phyloP scores from a whole-genome alignment of 345 rosid genomes.

The Dipteronia dyeriana region DNA sequence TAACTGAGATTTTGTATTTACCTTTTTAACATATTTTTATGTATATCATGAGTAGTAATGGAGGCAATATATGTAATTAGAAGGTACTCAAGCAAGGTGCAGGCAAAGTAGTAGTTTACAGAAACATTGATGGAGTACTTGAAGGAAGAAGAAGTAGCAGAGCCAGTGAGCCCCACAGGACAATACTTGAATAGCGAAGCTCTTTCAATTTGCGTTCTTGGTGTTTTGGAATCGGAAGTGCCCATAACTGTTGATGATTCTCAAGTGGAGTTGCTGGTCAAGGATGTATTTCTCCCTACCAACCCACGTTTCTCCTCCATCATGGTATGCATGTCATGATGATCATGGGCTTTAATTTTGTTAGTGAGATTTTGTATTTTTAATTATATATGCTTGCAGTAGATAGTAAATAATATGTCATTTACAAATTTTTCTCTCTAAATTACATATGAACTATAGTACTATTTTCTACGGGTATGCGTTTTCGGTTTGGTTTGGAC shows the following conservation, averaged over 20 bases:
- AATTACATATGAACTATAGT: too few relatives aligned
- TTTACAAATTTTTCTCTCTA: too few relatives aligned
- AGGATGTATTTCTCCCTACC: slow-evolving; percentile 34
- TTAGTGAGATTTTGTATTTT: neutral
- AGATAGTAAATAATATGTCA: too few relatives aligned
- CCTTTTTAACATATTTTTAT: too few relatives aligned
- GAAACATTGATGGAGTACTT: slow-evolving; percentile 21
- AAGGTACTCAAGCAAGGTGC: too few relatives aligned
- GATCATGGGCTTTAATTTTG: neutral
- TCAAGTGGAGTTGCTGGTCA: slow-evolving; percentile 9
- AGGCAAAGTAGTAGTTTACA: too few relatives aligned
- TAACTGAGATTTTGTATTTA: too few relatives aligned
- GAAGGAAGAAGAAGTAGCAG: slow-evolving; percentile 21
- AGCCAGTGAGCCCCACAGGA: slow-evolving; percentile 43
- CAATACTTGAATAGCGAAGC: slow-evolving; percentile 38
- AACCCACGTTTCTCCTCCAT: slow-evolving; percentile 48
- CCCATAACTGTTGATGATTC: slow-evolving; percentile 29
- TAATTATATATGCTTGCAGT: too few relatives aligned
- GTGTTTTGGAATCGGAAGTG: slow-evolving; percentile 29
- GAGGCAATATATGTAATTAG: too few relatives aligned
- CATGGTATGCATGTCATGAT: slow-evolving; percentile 28
- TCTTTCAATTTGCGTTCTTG: slow-evolving; percentile 29
- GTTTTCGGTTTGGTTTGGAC: too few relatives aligned
- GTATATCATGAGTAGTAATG: too few relatives aligned
- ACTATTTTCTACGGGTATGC: too few relatives aligned